A percentile compares a stretch with the other conserved stretches of the same genome.
Evolutionary conservation across 495 filamentous ascomycete species (phyloP).

Genomic region (Talaromyces nanjingensis): DNA sequence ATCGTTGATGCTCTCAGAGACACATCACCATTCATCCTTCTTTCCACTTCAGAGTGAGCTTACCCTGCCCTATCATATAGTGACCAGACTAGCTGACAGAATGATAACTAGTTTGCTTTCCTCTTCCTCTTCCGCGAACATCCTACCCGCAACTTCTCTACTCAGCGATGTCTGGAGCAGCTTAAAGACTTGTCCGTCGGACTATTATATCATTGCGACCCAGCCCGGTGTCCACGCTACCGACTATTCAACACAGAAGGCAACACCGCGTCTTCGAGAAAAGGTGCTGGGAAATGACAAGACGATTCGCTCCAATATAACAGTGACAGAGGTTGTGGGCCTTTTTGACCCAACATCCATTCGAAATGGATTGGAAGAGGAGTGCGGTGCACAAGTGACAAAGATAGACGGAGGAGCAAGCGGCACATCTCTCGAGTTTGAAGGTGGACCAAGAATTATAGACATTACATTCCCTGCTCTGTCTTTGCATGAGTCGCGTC

Average conservation of each 20-base stretch:
- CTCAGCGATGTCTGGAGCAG: conserved; percentile 23
- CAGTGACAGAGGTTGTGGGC: conserved; percentile 58
- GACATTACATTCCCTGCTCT: conserved; percentile 46
- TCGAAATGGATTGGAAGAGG: conserved; percentile 40
- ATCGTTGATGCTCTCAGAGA: conserved; percentile 67
- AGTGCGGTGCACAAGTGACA: conserved; percentile 45
- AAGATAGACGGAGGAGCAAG: conserved; percentile 51
- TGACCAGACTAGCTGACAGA: conserved; percentile 22
- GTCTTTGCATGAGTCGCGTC: conserved; percentile 29
- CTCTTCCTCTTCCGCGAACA: conserved; percentile 31
- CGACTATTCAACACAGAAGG: conserved; percentile 49
- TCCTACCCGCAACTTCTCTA: conserved; percentile 34
- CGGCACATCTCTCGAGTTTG: conserved; percentile 42
- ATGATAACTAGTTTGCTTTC: conserved; percentile 28
- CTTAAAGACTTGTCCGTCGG: conserved; percentile 63
- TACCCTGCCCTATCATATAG: background rate
- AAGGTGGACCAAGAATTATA: conserved; percentile 41
- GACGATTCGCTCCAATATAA: conserved; percentile 39
- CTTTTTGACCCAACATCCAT: conserved; percentile 50
- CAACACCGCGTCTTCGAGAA: conserved; percentile 55
- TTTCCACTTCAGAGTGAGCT: conserved; percentile 72
- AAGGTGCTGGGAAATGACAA: conserved; percentile 43
- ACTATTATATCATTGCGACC: conserved; percentile 72
- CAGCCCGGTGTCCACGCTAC: conserved; percentile 69
- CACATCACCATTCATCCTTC: conserved; percentile 79